Conservation (phyloP, 352 stramenopile species). For the Globisporangium lucens region DNA sequence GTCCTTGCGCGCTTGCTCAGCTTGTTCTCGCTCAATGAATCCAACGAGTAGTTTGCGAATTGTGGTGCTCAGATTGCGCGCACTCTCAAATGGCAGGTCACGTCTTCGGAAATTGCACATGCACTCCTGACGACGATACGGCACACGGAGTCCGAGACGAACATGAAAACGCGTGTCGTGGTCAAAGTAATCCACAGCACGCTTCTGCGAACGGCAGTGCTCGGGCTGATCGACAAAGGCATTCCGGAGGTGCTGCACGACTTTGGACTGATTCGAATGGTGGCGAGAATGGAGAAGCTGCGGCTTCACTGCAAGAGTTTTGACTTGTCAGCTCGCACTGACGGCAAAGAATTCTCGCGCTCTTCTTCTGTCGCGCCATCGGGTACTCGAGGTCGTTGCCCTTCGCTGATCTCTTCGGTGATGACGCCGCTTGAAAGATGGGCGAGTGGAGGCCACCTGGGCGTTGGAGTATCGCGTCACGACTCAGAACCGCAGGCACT, state of each 20-base stretch:
- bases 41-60: slow-evolving; percentile 3
- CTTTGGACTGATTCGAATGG: slow-evolving; percentile 20
- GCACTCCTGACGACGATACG: slow-evolving; percentile 20
- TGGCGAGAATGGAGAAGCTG: slow-evolving; percentile 16
- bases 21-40: slow-evolving; percentile 18
- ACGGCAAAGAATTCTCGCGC: not conserved
- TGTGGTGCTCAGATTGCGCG: slow-evolving; percentile 17
- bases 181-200: slow-evolving; percentile 22
- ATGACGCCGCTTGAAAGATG: not conserved
- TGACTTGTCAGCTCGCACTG: not conserved
- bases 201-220: slow-evolving; percentile 22
- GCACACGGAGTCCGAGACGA: slow-evolving; percentile 17
- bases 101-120: slow-evolving; percentile 8
- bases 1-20: slow-evolving; percentile 18
- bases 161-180: slow-evolving; percentile 26
- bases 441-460: not conserved
- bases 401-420: not conserved
- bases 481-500: not conserved
- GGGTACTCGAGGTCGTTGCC: not conserved
- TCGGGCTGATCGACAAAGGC: slow-evolving; percentile 32
- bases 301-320: not conserved
- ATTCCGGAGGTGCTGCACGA: slow-evolving; percentile 26
- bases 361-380: not conserved
- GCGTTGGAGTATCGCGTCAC: not conserved
- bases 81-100: slow-evolving; percentile 14